These are phyloP conservation scores for Chlamydomonas schloesseri DNA, from an alignment of 139 green algal genomes.

Conservation along the genomic window DNA sequence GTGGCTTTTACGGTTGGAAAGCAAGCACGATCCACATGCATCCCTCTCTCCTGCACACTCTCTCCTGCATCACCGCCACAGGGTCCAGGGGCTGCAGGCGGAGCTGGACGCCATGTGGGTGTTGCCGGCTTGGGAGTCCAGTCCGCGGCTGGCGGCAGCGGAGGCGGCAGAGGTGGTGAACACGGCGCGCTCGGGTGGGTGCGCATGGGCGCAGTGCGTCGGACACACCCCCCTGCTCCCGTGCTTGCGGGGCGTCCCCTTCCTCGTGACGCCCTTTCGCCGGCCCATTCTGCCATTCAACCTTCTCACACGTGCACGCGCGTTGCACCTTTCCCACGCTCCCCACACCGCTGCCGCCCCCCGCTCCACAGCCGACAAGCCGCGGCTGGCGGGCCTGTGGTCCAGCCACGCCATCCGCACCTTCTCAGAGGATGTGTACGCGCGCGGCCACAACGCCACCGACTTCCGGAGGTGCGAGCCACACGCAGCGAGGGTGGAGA, in stretches of 20 bases:
- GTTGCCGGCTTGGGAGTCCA: not conserved
- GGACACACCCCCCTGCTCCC: too few species aligned
- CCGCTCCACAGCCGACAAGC: not conserved
- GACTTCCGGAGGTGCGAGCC: not conserved
- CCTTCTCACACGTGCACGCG: too few species aligned
- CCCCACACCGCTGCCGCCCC: not conserved
- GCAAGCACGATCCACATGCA: too few species aligned
- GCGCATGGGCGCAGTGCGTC: too few species aligned
- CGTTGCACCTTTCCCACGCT: too few species aligned
- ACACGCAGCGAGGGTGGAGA: not conserved
- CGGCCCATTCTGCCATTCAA: too few species aligned
- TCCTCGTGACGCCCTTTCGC: too few species aligned
- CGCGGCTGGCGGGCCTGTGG: not conserved
- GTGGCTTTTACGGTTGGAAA: too few species aligned
- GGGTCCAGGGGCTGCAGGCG: not conserved
- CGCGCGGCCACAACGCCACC: slow-evolving; percentile 20
- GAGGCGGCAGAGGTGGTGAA: not conserved
- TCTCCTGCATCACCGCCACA: too few species aligned
- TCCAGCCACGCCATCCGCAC: not conserved
- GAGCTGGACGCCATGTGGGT: not conserved
- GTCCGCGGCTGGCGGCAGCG: not conserved
- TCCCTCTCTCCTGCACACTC: too few species aligned
- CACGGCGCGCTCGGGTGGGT: not conserved
- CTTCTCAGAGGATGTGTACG: slow-evolving; percentile 21
- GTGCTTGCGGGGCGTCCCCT: too few species aligned